A percentile compares a stretch with the other conserved stretches of the same genome.
phyloP scores from a whole-genome alignment of 2,329 filamentous ascomycete genomes.

The Pezizomycotina sp. region DNA sequence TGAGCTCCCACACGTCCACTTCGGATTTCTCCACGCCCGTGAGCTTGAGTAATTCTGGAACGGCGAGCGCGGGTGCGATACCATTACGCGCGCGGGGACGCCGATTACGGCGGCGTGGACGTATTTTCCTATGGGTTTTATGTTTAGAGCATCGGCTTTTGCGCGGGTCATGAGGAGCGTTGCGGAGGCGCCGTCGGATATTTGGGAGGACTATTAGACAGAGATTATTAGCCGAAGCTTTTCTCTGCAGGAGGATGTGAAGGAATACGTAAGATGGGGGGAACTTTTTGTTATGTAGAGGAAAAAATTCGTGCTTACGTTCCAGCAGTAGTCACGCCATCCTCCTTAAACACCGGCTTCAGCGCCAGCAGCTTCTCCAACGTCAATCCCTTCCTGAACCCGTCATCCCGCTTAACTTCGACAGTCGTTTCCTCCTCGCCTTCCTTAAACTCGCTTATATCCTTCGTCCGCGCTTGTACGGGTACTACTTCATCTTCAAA shows the following conservation, averaged over 20 bases:
- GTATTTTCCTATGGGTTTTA: constrained; percentile 69
- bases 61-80: constrained; percentile 69
- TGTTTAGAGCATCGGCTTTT: constrained; percentile 56
- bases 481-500: constrained; percentile 70
- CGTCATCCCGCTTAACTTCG: constrained; percentile 58
- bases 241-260: neutral
- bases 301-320: no score
- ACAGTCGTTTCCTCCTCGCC: constrained; percentile 43
- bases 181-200: constrained; percentile 76
- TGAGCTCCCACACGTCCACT: constrained; percentile 80
- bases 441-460: constrained; percentile 32
- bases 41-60: constrained; percentile 60
- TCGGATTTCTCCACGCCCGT: constrained; percentile 51
- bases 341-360: constrained; percentile 66
- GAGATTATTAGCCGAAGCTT: neutral
- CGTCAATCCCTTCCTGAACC: constrained; percentile 52
- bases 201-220: constrained; percentile 46
- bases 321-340: constrained; percentile 67
- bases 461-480: constrained; percentile 42
- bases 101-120: constrained; percentile 60
- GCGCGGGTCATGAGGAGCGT: constrained; percentile 70
- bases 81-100: constrained; percentile 84
- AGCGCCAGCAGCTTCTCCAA: constrained; percentile 57
- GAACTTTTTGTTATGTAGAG: no score
- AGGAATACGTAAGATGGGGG: no score